Conservation (phyloP, 768 basidiomycete species). For the Rhizopogon vesiculosus region DNA sequence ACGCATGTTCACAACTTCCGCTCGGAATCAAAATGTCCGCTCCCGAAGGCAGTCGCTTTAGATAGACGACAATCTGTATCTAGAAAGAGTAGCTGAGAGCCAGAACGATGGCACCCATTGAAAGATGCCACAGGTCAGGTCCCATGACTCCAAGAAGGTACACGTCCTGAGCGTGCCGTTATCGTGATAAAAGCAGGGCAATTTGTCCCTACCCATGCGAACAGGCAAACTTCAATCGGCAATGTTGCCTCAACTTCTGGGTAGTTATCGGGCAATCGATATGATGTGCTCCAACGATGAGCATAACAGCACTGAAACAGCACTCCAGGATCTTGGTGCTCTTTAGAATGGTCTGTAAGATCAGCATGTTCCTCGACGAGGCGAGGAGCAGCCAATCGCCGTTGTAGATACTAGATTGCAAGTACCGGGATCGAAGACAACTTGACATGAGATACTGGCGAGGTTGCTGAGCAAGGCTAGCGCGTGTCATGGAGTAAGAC, state of each 20-base stretch:
- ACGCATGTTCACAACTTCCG: slow-evolving; percentile 15
- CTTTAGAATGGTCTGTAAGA: not conserved
- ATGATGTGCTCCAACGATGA: not conserved
- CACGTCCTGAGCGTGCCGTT: slow-evolving; percentile 1
- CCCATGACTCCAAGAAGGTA: slow-evolving; percentile 6
- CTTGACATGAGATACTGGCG: not conserved
- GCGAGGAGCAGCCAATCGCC: not conserved
- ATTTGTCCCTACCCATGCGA: not conserved
- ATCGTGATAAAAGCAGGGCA: slow-evolving; percentile 4
- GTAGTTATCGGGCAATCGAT: not conserved
- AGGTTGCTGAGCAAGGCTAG: not conserved
- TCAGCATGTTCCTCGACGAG: not conserved
- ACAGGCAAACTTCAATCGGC: not conserved
- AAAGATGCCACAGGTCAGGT: not conserved
- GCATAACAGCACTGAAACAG: not conserved
- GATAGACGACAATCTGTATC: not conserved
- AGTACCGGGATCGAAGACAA: not conserved
- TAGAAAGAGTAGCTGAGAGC: not conserved
- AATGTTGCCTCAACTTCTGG: not conserved
- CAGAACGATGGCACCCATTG: not conserved
- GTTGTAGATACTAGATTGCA: not conserved
- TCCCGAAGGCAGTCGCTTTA: slow-evolving; percentile 2
- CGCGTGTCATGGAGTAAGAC: not conserved
- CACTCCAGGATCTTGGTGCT: not conserved
- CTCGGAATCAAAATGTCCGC: slow-evolving; percentile 6